Evolutionary conservation across 139 green algal genomes (phyloP), one percentile per base, ranked within the genome.

Genomic region (Micromonas commoda): DNA sequence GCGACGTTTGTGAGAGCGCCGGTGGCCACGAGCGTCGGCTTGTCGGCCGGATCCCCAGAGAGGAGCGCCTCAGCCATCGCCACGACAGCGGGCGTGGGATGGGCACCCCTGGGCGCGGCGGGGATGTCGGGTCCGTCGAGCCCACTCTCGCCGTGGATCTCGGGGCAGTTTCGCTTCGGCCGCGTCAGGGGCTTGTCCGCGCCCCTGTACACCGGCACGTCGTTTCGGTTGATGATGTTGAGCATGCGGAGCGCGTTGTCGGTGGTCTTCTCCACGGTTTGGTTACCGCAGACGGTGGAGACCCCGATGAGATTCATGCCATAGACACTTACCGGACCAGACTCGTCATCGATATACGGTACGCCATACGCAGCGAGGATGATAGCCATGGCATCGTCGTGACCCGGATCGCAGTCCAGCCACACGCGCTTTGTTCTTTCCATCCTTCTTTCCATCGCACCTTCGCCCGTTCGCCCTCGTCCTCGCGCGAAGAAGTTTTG

Each of bases 371-470:
- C 16, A 61, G 91, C 93, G 0, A 98, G 80, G 3, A 97, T 89
- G 57, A 98, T 91, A 0, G 94, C 94, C 29, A 97, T 84, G 0
- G 89, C 91, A 75, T 98, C 94, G 61, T 98, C 93, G 71, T 98
- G 93, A 0, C 90, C 93, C 79, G 92, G 91, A 83, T 95, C 92
- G 80, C 90, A 94, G 71, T 96, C 91, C 0, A 95, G 83, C 91
- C 90, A 97, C 0, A 96, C 52, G 38, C 6, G 5, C 26, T 13
- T 68, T 4, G 19, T 63, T 63, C 20, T 63, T 63, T 20, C 52
- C 19, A 63, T 63, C 19, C 52, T n/a, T n/a, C n/a, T n/a, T n/a
- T n/a, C n/a, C n/a, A n/a, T n/a, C n/a, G n/a, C n/a, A n/a, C n/a
- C n/a, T n/a, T n/a, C n/a, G n/a, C n/a, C n/a, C n/a, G n/a, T n/a